These are phyloP conservation scores for Geranomyces variabilis DNA, from an alignment of 192 early-diverging fungal species.

Conservation along the genomic window DNA sequence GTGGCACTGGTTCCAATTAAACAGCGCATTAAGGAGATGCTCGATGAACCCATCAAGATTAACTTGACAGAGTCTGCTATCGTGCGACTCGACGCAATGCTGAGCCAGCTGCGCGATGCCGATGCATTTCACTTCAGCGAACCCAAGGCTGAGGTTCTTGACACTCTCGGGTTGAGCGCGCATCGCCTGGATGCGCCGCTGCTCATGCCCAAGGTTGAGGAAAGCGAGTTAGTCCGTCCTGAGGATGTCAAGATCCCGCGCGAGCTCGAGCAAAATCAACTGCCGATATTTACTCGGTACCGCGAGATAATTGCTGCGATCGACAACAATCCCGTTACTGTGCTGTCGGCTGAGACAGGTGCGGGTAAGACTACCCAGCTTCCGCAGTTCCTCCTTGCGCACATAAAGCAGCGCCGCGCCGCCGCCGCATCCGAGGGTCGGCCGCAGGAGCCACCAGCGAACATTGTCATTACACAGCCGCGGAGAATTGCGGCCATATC, in stretches of 20 bases:
- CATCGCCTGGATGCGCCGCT: not conserved
- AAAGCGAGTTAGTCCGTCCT: constrained; percentile 9
- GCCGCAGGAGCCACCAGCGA: constrained; percentile 40
- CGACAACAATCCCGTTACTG: constrained; percentile 48
- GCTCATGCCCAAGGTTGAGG: not conserved
- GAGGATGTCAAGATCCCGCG: constrained; percentile 25
- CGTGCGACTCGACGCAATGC: constrained; percentile 19
- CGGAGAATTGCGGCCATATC: constrained; percentile 76
- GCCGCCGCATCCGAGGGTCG: not conserved
- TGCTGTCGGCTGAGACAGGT: constrained; percentile 52
- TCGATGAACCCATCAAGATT: constrained; percentile 29
- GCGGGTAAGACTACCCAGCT: constrained; percentile 74
- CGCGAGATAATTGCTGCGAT: constrained; percentile 50
- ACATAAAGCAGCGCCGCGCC: constrained; percentile 23
- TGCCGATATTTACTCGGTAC: constrained; percentile 49
- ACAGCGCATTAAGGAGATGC: constrained; percentile 32
- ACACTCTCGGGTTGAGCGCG: not conserved
- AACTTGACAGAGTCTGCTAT: constrained; percentile 30
- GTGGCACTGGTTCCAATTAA: constrained; percentile 33
- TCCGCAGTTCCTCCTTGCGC: constrained; percentile 83
- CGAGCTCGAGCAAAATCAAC: constrained; percentile 33
- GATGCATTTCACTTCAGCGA: constrained; percentile 24
- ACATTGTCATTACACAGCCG: constrained; percentile 90
- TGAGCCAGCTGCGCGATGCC: constrained; percentile 24
- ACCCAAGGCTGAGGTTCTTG: not conserved